Conservation (phyloP, 2,329 filamentous ascomycete species). For the Fusarium cyanostomum region DNA sequence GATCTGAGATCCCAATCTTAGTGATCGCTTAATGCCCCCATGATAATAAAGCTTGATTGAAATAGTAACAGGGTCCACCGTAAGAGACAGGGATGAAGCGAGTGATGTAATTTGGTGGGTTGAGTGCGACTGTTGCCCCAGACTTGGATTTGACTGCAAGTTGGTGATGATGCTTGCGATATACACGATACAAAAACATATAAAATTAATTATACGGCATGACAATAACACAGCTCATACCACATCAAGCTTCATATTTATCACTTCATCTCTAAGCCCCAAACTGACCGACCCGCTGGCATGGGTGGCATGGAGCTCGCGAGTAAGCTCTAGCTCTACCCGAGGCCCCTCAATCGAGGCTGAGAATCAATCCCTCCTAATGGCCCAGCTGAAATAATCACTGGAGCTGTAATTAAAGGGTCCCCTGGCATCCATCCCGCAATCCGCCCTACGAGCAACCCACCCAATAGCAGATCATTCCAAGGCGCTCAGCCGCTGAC, state of each 20-base stretch:
- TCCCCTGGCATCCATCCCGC: slow-evolving; percentile 6
- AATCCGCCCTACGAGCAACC: slow-evolving; percentile 28
- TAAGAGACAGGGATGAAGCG: not conserved
- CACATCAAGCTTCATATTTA: not conserved
- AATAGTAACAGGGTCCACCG: slow-evolving; percentile 17
- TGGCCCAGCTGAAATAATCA: slow-evolving; percentile 4
- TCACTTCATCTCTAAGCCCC: not conserved
- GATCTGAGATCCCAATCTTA: not conserved
- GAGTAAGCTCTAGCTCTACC: not conserved
- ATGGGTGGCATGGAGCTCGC: not conserved
- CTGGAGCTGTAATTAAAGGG: slow-evolving; percentile 38
- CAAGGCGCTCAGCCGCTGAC: slow-evolving; percentile 9
- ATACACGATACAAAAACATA: not conserved
- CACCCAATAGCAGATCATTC: slow-evolving; percentile 16
- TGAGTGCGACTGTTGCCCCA: not conserved
- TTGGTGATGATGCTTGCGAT: not conserved
- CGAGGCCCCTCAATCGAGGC: slow-evolving; percentile 26
- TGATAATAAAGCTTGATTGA: slow-evolving; percentile 16
- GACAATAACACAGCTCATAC: not conserved
- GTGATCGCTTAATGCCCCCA: not conserved
- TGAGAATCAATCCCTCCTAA: slow-evolving; percentile 14
- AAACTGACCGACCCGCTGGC: not conserved
- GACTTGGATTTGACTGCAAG: not conserved
- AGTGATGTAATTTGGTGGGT: slow-evolving; percentile 23
- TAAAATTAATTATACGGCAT: not conserved